These are phyloP conservation scores for Monosporozyma siamensis DNA, from an alignment of 805 yeast species.

Conservation along the genomic window DNA sequence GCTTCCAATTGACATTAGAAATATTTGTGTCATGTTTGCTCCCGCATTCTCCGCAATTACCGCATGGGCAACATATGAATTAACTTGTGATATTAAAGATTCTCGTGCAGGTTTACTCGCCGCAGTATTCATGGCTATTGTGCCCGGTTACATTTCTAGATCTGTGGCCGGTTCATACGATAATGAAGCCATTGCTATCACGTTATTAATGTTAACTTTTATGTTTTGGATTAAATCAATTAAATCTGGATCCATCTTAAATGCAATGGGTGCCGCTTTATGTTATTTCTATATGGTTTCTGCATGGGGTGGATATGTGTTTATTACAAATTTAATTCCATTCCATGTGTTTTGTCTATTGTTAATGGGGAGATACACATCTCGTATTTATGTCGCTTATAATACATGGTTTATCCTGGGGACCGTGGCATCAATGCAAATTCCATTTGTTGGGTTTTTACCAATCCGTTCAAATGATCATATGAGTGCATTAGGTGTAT, in stretches of 20 bases:
- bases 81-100: slow-evolving; percentile 86
- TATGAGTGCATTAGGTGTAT: slow-evolving; percentile 96
- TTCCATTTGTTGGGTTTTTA: slow-evolving; percentile 95
- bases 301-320: slow-evolving; percentile 99
- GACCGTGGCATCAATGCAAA: slow-evolving; percentile 97
- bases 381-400: slow-evolving; percentile 78
- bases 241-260: slow-evolving; percentile 81
- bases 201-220: slow-evolving; percentile 89
- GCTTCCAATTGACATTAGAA: slow-evolving; percentile 87
- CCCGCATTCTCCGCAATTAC: slow-evolving; percentile 94
- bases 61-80: slow-evolving; percentile 77
- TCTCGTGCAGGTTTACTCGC: slow-evolving; percentile 82
- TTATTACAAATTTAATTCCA: slow-evolving; percentile 95
- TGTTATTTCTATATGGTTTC: slow-evolving; percentile 97
- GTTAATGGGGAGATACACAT: slow-evolving; percentile 88
- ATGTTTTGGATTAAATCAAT: slow-evolving; percentile 92
- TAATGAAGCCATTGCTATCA: slow-evolving; percentile 97
- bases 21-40: slow-evolving; percentile 90
- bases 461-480: slow-evolving; percentile 97
- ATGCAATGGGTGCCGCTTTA: slow-evolving; percentile 74
- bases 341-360: slow-evolving; percentile 84
- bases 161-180: slow-evolving; percentile 98
- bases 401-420: slow-evolving; percentile 97
- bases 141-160: slow-evolving; percentile 96
- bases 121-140: slow-evolving; percentile 93